Evolutionary conservation across 495 filamentous ascomycete species (phyloP).

Genomic region (Hyaloscypha variabilis): DNA sequence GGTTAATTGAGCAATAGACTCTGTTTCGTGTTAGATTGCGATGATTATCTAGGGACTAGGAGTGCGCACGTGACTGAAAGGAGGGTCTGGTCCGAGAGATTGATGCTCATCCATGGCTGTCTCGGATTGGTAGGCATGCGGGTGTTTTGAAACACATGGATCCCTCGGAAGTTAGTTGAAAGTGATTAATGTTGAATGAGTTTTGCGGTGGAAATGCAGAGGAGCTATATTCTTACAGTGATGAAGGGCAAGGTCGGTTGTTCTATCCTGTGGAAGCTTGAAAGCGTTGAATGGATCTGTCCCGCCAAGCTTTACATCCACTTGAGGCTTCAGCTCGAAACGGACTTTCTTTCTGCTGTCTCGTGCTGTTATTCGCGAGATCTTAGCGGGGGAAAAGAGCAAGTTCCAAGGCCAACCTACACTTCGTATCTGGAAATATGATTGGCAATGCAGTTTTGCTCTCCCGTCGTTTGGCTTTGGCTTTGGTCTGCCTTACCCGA

Average conservation of each 20-base stretch:
- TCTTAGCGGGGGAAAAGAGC: background rate
- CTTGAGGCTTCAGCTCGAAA: background rate
- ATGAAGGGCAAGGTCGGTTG: conserved; percentile 16
- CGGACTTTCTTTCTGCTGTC: background rate
- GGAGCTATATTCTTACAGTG: conserved; percentile 8
- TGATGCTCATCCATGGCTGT: conserved; percentile 16
- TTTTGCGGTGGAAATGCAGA: background rate
- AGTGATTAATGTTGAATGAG: background rate
- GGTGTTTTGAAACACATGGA: conserved; percentile 17
- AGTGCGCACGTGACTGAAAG: conserved; percentile 17
- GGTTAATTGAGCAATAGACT: conserved; percentile 12
- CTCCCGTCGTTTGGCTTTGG: background rate
- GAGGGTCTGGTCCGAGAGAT: conserved; percentile 19
- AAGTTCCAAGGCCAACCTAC: background rate
- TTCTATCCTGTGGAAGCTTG: conserved; percentile 8
- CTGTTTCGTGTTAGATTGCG: background rate
- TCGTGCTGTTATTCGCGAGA: background rate
- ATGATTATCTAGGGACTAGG: background rate
- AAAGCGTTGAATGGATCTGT: conserved; percentile 15
- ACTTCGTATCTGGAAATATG: background rate
- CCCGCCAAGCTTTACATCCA: conserved; percentile 5
- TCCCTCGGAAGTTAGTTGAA: conserved; percentile 8
- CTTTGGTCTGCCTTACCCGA: background rate
- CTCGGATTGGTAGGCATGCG: conserved; percentile 15
- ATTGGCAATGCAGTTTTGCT: background rate